Evolutionary conservation across 116 monocot species (phyloP), one percentile per base, ranked within the genome.

Genomic region (Papilionanthe hybrid): DNA sequence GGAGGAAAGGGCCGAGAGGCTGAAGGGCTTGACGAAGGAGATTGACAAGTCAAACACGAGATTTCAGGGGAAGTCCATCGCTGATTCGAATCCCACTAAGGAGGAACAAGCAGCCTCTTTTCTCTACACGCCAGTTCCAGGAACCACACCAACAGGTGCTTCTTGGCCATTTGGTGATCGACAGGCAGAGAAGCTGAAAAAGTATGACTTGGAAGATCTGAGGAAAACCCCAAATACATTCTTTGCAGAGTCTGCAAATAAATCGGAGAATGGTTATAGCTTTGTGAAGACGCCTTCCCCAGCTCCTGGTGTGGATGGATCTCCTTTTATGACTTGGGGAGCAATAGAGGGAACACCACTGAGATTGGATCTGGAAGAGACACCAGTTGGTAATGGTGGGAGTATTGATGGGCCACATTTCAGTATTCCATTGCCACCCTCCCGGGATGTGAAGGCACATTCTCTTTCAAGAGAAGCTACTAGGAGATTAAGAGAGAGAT

Each of bases 261-360:
- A 90, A 71, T 68, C 88, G 0, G 92, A 88, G 32, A 91, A 98
- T 37, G 97, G 92, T 1, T 98, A 94, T 86, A 98, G 86, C 56
- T 98, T 92, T 82, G 88, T 98, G 53, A 88, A 77, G 80, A 98
- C 97, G 0, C 97, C 97, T 8, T 94, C 94, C 3, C 97, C 94
- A 23, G 94, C 87, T 18, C 97, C 94, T 0, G 97, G 97, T 19
- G 88, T 83, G 17, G 97, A 90, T 73, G 96, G 88, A 42, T 98
- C 94, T 0, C 97, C 97, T 0, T 91, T 98, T 79, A 98, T 98
- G 88, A 98, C 97, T 0, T 98, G 97, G 97, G 97, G 97, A 43
- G 97, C 94, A 78, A 98, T 98, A 73, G 94, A 94, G n/a, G 97
- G 97, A 19, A 94, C 97, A 2, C 97, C 97, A 0, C 56, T 98